A percentile compares a stretch with the other conserved stretches of the same genome.
These are phyloP conservation scores for Sporothrix brasiliensis DNA, from an alignment of 2,329 filamentous ascomycete species.

Conservation along the genomic window DNA sequence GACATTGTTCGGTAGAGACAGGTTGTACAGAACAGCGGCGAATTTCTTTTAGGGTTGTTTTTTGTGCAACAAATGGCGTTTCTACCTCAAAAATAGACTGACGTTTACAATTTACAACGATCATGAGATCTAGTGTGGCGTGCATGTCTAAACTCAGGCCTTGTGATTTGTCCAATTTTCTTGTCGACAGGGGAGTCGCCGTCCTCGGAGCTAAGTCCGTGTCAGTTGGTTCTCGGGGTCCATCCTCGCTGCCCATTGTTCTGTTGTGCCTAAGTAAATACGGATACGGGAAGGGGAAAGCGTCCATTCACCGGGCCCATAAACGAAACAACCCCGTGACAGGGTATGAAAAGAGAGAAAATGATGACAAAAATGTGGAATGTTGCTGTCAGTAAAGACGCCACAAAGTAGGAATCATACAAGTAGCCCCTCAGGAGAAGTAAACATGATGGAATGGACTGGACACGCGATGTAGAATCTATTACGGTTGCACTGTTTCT, in stretches of 20 bases:
- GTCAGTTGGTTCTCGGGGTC: too few species aligned
- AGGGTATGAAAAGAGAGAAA: background rate
- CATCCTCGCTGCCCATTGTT: too few species aligned
- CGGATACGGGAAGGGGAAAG: background rate
- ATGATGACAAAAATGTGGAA: background rate
- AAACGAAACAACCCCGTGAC: background rate
- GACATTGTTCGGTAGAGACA: conserved; percentile 2
- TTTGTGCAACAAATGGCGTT: background rate
- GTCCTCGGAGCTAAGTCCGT: too few species aligned
- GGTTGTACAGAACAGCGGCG: background rate
- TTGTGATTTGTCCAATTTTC: too few species aligned
- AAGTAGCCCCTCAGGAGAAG: background rate
- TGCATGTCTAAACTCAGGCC: too few species aligned
- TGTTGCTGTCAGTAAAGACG: conserved; percentile 7
- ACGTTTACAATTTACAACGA: background rate
- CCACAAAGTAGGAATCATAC: conserved; percentile 20
- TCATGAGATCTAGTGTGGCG: background rate
- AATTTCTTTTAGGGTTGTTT: background rate
- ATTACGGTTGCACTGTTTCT: too few species aligned
- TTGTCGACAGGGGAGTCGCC: too few species aligned
- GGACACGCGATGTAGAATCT: too few species aligned
- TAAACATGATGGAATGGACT: too few species aligned
- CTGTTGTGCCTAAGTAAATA: background rate
- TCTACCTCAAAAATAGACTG: background rate
- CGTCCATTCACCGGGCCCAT: background rate